phyloP scores from a whole-genome alignment of 2,329 filamentous ascomycete species.

The Coniochaeta sp. region DNA sequence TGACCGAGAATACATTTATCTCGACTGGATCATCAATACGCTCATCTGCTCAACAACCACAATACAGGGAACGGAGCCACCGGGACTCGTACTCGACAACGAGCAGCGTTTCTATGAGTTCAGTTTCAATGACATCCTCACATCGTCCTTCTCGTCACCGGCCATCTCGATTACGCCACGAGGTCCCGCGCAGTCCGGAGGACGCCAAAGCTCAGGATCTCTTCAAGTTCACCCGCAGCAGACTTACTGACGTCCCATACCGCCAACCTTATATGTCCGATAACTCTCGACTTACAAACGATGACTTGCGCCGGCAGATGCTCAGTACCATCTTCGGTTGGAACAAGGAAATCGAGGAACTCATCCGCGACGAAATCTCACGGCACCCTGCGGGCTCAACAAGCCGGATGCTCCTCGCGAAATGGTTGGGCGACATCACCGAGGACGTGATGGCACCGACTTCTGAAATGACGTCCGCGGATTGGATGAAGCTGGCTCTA shows the following conservation, averaged over 20 bases:
- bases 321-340: slow-evolving; percentile 91
- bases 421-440: slow-evolving; percentile 86
- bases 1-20: slow-evolving; percentile 62
- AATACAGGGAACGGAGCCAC: slow-evolving; percentile 18
- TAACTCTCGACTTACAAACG: slow-evolving; percentile 57
- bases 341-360: slow-evolving; percentile 73
- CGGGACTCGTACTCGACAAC: slow-evolving; percentile 51
- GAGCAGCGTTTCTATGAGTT: slow-evolving; percentile 23
- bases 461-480: slow-evolving; percentile 80
- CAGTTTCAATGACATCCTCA: slow-evolving; percentile 42
- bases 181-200: slow-evolving; percentile 71
- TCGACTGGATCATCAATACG: slow-evolving; percentile 55
- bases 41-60: slow-evolving; percentile 24
- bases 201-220: slow-evolving; percentile 68
- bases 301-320: slow-evolving; percentile 86
- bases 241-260: slow-evolving; percentile 78
- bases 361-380: slow-evolving; percentile 79
- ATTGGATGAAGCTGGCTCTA: slow-evolving; percentile 94
- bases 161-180: slow-evolving; percentile 70
- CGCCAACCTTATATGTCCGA: slow-evolving; percentile 57
- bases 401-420: slow-evolving; percentile 74
- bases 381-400: slow-evolving; percentile 68
- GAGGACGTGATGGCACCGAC: slow-evolving; percentile 74
- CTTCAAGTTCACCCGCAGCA: slow-evolving; percentile 77
- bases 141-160: slow-evolving; percentile 32